Evolutionary conservation across 768 basidiomycete species (phyloP), one percentile per base, ranked within the genome.

Genomic region (Neoboletus magnificus): DNA sequence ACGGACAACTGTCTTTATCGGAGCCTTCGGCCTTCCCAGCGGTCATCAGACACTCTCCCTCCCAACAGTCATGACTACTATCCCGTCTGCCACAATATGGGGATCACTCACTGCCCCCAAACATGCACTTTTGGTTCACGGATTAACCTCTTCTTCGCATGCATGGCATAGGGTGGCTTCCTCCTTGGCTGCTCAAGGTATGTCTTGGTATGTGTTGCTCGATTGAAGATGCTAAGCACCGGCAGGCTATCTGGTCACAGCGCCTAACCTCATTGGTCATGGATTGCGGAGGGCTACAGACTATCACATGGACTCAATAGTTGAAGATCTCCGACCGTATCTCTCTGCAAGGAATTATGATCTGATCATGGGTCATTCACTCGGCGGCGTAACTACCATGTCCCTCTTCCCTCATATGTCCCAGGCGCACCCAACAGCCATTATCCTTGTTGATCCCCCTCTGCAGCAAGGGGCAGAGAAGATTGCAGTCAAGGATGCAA

Each of bases 201-300:
- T 52, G 49, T 16, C 18, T 30, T 3, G 18, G n/a, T 36, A 2
- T 4, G 12, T 25, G 12, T 15, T 29, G 4, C 13, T 18, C 30
- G 5, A 47, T 23, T 25, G 36, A 18, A 7, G 13, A 23, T 39
- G 20, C 29, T 44, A 32, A 65, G 15, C 9, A 40, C 27, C 18
- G 8, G 23, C 29, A 65, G 63, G 63, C 11, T 64, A 54, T 51
- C 50, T 64, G 12, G 60, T 65, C n/a, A 58, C 52, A 18, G 63
- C 63, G 4, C 63, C 63, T 2, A 58, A 65, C 35, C 60, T 65
- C 12, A 46, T 46, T 15, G 45, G 45, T 22, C 45, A 46, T 8
- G 45, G 45, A 46, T 30, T 32, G 45, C 45, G 45, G 45, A 12
- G 45, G 45, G 45, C 45, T 20, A 20, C 45, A 15, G 45, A 46